Evolutionary conservation across 257 asterid species (phyloP), one percentile per base, ranked within the genome.

Genomic region (Ilex asprella): DNA sequence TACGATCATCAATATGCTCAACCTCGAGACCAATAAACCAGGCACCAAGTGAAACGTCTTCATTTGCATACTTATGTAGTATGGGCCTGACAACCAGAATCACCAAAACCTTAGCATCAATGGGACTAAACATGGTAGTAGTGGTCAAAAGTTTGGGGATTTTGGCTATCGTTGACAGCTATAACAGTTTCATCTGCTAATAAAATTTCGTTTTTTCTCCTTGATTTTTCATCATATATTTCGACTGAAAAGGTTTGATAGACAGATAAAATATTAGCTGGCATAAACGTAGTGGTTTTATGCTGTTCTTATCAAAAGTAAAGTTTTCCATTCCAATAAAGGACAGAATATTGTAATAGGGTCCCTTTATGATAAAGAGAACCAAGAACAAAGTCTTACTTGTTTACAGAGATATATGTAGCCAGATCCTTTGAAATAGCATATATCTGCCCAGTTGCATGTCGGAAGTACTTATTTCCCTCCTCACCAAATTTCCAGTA

Each of bases 381-480:
- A 21, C 27, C 27, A 21, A 21, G 14, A 10, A 46, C 3, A 10
- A 10, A 10, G 13, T 50, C 85, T 65, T 74, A 84, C 91, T 67
- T 66, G 55, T 84, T 84, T 63, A 31, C 62, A 30, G 84, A 61
- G 60, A 84, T 73, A 55, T 76, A 78, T 54, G 50, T 68, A 8
- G 83, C 87, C 1, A 84, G 77, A 50, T 84, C 87, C 66, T 68
- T 78, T 30, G 87, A 84, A 68, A 84, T 64, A 44, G 85, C 90
- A 51, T 83, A 83, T 67, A 83, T 83, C 61, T 83, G 90, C 30
- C 90, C 90, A 16, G 85, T 76, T 31, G 90, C 91, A 68, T 84
- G 91, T 27, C 87, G 72, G 70, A 84, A 84, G 69, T 84, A 84
- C 72, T 66, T 74, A 66, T 78, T 81, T 31, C 91, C 91, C 31